Evolutionary conservation across 2,329 filamentous ascomycete species (phyloP).

Genomic region (Ascocoryne sarcoides): DNA sequence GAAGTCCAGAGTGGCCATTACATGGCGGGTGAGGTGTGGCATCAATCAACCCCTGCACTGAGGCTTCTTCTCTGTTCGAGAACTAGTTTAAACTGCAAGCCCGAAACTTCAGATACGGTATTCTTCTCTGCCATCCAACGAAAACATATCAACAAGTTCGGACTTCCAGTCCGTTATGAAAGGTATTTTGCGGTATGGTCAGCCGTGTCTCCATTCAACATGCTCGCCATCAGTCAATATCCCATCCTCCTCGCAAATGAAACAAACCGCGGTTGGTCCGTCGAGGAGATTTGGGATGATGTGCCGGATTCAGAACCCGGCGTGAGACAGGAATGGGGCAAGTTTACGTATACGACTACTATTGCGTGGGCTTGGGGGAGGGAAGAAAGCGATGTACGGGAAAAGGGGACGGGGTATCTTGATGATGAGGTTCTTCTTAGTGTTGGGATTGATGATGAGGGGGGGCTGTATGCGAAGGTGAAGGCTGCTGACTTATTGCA

Average conservation of each 20-base stretch:
- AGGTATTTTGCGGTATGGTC: conserved; percentile 32
- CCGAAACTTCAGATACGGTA: conserved; percentile 20
- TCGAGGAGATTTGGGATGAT: conserved; percentile 30
- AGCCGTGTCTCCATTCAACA: conserved; percentile 28
- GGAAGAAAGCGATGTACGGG: conserved; percentile 26
- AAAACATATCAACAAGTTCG: conserved; percentile 29
- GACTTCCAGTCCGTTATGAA: conserved; percentile 32
- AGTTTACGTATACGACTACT: conserved; percentile 33
- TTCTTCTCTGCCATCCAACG: conserved; percentile 32
- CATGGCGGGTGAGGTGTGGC: conserved; percentile 25
- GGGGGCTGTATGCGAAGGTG: conserved; percentile 29
- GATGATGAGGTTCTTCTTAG: conserved; percentile 34
- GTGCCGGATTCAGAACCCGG: conserved; percentile 12
- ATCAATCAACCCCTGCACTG: conserved; percentile 32
- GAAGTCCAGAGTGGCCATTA: conserved; percentile 9
- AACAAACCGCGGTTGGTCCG: conserved; percentile 29
- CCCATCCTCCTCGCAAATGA: conserved; percentile 31
- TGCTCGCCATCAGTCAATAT: conserved; percentile 29
- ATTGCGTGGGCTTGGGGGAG: conserved; percentile 31
- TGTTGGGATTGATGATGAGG: conserved; percentile 31
- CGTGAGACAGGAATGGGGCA: conserved; percentile 21
- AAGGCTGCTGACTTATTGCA: conserved; percentile 27
- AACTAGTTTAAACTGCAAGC: conserved; percentile 19
- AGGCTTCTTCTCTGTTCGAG: conserved; percentile 30
- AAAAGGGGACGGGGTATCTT: conserved; percentile 30